Evolutionary conservation across 2,329 filamentous ascomycete species (phyloP).

Genomic region (Hypoxylon sp.): DNA sequence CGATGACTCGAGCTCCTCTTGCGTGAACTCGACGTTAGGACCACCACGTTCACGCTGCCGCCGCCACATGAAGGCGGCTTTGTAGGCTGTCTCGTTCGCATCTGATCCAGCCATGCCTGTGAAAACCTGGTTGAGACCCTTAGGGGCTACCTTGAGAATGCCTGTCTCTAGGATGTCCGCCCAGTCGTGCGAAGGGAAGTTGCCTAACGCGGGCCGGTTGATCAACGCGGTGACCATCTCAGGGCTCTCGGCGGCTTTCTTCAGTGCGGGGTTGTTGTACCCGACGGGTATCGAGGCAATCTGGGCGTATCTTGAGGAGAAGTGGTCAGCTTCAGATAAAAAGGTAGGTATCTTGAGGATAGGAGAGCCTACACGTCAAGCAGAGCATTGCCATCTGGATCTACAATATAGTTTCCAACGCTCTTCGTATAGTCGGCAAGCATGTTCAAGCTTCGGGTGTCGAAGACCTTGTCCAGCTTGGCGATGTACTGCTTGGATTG

Average conservation of each 20-base stretch:
- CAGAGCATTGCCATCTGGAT: slow-evolving; percentile 79
- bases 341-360: not conserved
- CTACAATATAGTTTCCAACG: slow-evolving; percentile 84
- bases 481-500: slow-evolving; percentile 77
- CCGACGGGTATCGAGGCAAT: slow-evolving; percentile 94
- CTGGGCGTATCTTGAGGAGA: slow-evolving; percentile 79
- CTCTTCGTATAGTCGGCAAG: slow-evolving; percentile 81
- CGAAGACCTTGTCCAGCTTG: slow-evolving; percentile 84
- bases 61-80: slow-evolving; percentile 95
- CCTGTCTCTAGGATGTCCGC: slow-evolving; percentile 83
- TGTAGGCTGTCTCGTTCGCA: slow-evolving; percentile 95
- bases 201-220: slow-evolving; percentile 90
- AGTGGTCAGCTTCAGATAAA: slow-evolving; percentile 30
- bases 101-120: slow-evolving; percentile 91
- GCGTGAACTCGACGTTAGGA: slow-evolving; percentile 81
- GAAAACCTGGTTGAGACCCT: slow-evolving; percentile 89
- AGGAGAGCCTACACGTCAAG: slow-evolving; percentile 75
- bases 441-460: slow-evolving; percentile 89
- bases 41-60: slow-evolving; percentile 86
- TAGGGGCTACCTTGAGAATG: slow-evolving; percentile 85
- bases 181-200: slow-evolving; percentile 92
- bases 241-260: slow-evolving; percentile 77
- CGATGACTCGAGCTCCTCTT: slow-evolving; percentile 78
- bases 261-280: slow-evolving; percentile 88
- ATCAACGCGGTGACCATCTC: slow-evolving; percentile 87